These are phyloP conservation scores for Pleodorina starrii DNA, from an alignment of 139 green algal genomes.

Conservation along the genomic window DNA sequence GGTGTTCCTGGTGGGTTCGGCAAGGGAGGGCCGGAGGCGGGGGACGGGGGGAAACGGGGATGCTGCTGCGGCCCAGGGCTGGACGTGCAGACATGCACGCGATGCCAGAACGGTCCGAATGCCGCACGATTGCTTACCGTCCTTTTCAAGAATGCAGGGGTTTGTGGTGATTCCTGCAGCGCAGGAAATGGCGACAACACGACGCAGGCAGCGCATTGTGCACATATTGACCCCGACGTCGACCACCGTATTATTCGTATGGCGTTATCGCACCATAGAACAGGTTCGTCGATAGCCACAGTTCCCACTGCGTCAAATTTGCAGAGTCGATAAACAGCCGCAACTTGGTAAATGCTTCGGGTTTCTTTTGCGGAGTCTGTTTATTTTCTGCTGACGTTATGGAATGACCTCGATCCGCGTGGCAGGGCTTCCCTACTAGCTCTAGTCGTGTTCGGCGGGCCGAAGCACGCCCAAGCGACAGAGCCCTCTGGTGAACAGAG, in stretches of 20 bases:
- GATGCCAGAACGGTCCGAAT: too few species aligned
- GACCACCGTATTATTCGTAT: too few species aligned
- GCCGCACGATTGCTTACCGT: slow-evolving; percentile 66
- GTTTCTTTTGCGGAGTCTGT: neutral
- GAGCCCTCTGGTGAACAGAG: neutral
- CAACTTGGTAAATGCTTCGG: slow-evolving; percentile 39
- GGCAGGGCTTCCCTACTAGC: neutral
- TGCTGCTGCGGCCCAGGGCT: too few species aligned
- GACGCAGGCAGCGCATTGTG: too few species aligned
- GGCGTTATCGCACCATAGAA: slow-evolving; percentile 74
- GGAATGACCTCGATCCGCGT: neutral
- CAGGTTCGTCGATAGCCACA: slow-evolving; percentile 64
- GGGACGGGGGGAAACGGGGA: too few species aligned
- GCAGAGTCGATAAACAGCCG: slow-evolving; percentile 78
- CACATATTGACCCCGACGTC: too few species aligned
- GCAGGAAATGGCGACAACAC: too few species aligned
- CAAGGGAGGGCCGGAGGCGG: too few species aligned
- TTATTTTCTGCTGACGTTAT: neutral
- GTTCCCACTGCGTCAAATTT: slow-evolving; percentile 62
- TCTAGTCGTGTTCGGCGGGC: too few species aligned
- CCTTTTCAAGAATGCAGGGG: slow-evolving; percentile 80
- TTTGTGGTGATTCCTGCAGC: slow-evolving; percentile 86
- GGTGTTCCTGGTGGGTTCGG: too few species aligned
- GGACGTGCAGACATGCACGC: too few species aligned
- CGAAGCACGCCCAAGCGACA: neutral